A percentile compares a stretch with the other conserved stretches of the same genome.
These are phyloP conservation scores for Neurospora hispaniola DNA, from an alignment of 495 filamentous ascomycete genomes.

Conservation along the genomic window DNA sequence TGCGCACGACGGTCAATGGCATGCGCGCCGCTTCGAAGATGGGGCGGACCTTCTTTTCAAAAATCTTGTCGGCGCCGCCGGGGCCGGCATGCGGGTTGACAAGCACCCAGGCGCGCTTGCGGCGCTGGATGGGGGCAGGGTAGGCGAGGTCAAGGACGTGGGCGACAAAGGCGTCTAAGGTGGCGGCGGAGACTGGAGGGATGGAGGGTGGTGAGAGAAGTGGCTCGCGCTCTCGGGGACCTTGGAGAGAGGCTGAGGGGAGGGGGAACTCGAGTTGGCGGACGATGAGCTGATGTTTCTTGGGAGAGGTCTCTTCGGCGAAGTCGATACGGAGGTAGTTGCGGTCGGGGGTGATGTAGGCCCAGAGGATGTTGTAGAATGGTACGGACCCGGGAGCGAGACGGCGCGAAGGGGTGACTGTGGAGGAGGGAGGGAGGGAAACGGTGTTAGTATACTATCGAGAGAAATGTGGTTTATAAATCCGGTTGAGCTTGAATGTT, in stretches of 20 bases:
- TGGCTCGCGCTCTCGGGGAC: slow-evolving; percentile 31
- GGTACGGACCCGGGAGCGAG: slow-evolving; percentile 39
- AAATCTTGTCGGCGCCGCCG: slow-evolving; percentile 64
- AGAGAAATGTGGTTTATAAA: background rate
- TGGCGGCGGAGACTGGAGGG: slow-evolving; percentile 30
- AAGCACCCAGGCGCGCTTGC: slow-evolving; percentile 73
- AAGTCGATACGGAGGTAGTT: slow-evolving; percentile 66
- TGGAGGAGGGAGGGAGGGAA: background rate
- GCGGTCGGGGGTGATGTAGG: slow-evolving; percentile 42
- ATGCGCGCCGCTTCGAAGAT: slow-evolving; percentile 77
- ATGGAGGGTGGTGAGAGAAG: slow-evolving; percentile 54
- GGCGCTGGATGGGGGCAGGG: slow-evolving; percentile 48
- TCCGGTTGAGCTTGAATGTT: background rate
- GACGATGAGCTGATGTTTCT: slow-evolving; percentile 12
- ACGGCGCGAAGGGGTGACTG: background rate
- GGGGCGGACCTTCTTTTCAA: slow-evolving; percentile 64
- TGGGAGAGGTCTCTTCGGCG: slow-evolving; percentile 33
- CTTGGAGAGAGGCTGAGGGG: background rate
- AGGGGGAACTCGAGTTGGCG: slow-evolving; percentile 18
- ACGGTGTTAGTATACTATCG: background rate
- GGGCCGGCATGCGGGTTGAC: slow-evolving; percentile 88
- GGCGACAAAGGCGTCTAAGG: slow-evolving; percentile 30
- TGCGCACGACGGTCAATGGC: slow-evolving; percentile 63
- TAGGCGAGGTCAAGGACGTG: slow-evolving; percentile 62
- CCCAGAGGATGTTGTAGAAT: slow-evolving; percentile 80